Evolutionary conservation across 2,329 filamentous ascomycete genomes (phyloP), one percentile per base, ranked within the genome.

Genomic region (Penicillium sp.): DNA sequence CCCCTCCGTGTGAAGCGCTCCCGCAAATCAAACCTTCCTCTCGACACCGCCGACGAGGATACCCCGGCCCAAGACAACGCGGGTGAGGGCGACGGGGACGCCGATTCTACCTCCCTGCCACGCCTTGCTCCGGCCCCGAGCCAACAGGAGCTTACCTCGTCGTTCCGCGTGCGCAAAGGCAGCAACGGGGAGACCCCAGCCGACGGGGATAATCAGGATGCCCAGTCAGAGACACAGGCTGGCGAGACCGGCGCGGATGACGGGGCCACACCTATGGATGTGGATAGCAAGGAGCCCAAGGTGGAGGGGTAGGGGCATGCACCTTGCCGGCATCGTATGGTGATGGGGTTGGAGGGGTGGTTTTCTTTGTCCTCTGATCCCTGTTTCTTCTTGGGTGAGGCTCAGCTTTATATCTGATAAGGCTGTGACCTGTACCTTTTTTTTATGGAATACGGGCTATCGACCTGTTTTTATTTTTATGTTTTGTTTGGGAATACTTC

Each of bases 1-100:
- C 79, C 79, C 6, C 74, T 80, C 47, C 76, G 79, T 58, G 71
- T 75, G 20, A 80, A 79, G 62, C 75, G 75, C 60, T 77, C 72
- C 48, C 75, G 76, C 47, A 78, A 76, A 61, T 73, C 74, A 12
- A 76, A 76, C 39, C 59, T 71, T 7, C 59, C 69, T 8, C 60
- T 66, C 5, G 66, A 66, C 5, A 69, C 67, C 14, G 63, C 63
- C n/a, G 69, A 71, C 11, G 70, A 73, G 8, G 69, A 69, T 10
- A 42, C 64, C 41, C 58, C 55, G 3, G 65, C 59, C 31, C 66
- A 64, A 10, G 70, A 66, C 42, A 62, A 63, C 48, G 60, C 63
- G 6, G 58, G 62, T 12, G 68, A 73, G n/a, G 63, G 61, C 11
- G 63, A 64, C 17, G 59, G 55, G 3, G 63, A 63, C 28, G 57